phyloP scores from a whole-genome alignment of 23 red algal species.

The Gracilaria vermiculophylla region DNA sequence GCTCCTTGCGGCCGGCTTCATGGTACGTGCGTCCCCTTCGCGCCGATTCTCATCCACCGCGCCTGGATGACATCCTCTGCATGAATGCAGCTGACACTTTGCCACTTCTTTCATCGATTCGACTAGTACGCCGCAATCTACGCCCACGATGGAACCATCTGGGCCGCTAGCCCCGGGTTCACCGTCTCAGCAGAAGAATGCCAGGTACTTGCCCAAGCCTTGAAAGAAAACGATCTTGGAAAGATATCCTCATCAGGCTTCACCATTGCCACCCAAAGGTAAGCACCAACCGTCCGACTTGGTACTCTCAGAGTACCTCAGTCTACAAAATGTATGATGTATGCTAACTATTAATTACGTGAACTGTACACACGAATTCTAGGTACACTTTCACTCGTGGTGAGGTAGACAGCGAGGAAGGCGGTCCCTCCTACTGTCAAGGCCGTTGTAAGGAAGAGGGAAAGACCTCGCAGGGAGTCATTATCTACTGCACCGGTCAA shows the following conservation, averaged over 20 bases:
- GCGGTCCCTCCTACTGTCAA: conserved; percentile 49
- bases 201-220: neutral
- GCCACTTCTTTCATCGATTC: neutral
- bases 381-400: conserved; percentile 83
- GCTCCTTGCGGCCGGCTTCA: conserved; percentile 80
- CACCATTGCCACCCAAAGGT: conserved; percentile 31
- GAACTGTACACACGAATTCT: no score
- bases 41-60: neutral
- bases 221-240: neutral
- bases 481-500: conserved; percentile 62
- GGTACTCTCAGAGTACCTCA: no score
- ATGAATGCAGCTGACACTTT: neutral
- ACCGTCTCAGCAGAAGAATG: neutral
- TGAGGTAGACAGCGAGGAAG: conserved; percentile 87
- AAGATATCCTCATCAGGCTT: conserved; percentile 1
- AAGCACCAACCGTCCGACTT: no score
- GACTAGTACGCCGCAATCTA: conserved; percentile 70
- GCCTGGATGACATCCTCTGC: neutral
- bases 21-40: conserved; percentile 45
- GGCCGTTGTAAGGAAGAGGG: conserved; percentile 94
- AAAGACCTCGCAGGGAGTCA: conserved; percentile 75
- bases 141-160: conserved; percentile 76
- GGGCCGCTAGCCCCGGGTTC: conserved; percentile 51
- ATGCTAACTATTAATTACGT: no score
- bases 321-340: no score